Conservation (phyloP, 1,284 basidiomycete genomes). For the Leccinum brunneo-olivaceum region DNA sequence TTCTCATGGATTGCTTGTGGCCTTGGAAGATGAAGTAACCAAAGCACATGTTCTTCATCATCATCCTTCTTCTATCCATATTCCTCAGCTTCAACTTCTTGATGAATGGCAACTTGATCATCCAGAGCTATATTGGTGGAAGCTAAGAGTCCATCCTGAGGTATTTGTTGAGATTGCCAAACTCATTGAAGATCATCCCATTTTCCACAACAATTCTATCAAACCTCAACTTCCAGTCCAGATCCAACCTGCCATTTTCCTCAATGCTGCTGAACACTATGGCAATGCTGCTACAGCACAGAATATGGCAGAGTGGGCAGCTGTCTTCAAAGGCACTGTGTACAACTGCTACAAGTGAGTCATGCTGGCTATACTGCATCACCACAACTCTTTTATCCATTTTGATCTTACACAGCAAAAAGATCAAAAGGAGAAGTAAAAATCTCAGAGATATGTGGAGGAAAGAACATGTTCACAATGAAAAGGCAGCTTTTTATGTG, state of each 20-base stretch:
- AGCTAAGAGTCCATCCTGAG: conserved; percentile 22
- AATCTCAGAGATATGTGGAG: not conserved
- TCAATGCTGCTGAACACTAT: conserved; percentile 3
- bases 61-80: not conserved
- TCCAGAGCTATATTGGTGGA: conserved; percentile 18
- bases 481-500: not conserved
- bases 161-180: conserved; percentile 23
- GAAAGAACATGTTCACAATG: not conserved
- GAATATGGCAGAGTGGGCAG: conserved; percentile 4
- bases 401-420: not conserved
- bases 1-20: too few relatives aligned
- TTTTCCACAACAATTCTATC: too few relatives aligned
- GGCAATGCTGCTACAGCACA: conserved; percentile 1
- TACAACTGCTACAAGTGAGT: conserved; percentile 1
- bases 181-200: conserved; percentile 15
- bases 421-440: not conserved
- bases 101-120: conserved; percentile 14
- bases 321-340: not conserved
- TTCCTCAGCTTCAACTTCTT: conserved; percentile 7
- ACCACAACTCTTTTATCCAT: not conserved
- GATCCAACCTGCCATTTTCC: not conserved
- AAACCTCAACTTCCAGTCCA: not conserved
- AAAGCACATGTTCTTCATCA: not conserved
- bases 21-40: conserved; percentile 6
- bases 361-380: not conserved